These are phyloP conservation scores for Sugiyamaella grinbergsii DNA, from an alignment of 1,139 yeast species.

Conservation along the genomic window DNA sequence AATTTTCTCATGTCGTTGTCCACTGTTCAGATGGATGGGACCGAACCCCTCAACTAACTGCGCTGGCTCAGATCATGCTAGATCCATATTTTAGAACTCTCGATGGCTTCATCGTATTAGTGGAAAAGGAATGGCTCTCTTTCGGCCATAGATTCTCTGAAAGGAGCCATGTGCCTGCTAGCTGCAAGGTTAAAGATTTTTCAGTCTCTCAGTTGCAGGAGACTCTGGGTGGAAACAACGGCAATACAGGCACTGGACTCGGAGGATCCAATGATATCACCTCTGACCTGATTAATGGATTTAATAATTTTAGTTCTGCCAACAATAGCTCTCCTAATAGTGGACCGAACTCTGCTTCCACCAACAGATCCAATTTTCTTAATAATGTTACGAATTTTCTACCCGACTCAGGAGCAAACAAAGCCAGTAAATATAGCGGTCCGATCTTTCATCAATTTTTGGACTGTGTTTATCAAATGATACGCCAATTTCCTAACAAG, in stretches of 20 bases:
- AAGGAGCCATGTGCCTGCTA: conserved; percentile 52
- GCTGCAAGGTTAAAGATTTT: conserved; percentile 37
- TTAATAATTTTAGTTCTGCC: not conserved
- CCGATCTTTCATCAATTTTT: conserved; percentile 94
- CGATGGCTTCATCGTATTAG: conserved; percentile 78
- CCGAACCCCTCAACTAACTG: conserved; percentile 85
- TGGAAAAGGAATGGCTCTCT: conserved; percentile 94
- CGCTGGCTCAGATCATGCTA: conserved; percentile 79
- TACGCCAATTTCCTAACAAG: conserved; percentile 64
- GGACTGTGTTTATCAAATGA: conserved; percentile 82
- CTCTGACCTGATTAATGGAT: conserved; percentile 6
- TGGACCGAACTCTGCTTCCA: not conserved
- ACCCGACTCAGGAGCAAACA: conserved; percentile 22
- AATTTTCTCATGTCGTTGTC: conserved; percentile 77
- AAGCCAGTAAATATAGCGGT: conserved; percentile 59
- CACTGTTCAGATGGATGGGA: conserved; percentile 99
- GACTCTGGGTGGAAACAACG: conserved; percentile 1
- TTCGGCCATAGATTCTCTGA: conserved; percentile 91
- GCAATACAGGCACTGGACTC: too few species aligned
- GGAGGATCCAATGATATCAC: conserved; percentile 5
- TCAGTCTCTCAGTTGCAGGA: conserved; percentile 16
- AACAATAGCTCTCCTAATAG: not conserved
- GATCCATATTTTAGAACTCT: conserved; percentile 89
- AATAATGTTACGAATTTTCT: conserved; percentile 38
- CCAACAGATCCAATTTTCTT: conserved; percentile 30